Evolutionary conservation across 2,329 filamentous ascomycete genomes (phyloP).

Genomic region (Fusarium keratoplasticum): DNA sequence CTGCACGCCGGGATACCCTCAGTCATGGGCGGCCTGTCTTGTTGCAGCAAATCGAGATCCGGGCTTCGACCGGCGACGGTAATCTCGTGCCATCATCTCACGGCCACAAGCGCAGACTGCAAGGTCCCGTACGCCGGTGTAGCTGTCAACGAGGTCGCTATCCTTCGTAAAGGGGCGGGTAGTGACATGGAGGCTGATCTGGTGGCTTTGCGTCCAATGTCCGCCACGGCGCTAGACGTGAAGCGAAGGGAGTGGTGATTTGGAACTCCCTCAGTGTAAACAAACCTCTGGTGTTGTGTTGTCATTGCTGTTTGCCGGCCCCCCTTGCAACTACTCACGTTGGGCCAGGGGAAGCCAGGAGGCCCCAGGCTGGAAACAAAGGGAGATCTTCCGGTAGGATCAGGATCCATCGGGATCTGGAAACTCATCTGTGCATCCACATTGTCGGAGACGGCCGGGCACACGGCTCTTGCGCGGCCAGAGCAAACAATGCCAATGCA

Average conservation of each 20-base stretch:
- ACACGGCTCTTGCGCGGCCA: background rate
- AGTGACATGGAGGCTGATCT: conserved; percentile 29
- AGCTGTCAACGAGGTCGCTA: conserved; percentile 15
- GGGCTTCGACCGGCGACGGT: background rate
- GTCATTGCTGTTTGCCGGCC: conserved; percentile 23
- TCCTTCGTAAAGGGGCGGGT: conserved; percentile 29
- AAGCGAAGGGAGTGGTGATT: conserved; percentile 39
- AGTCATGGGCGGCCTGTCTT: background rate
- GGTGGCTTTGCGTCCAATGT: conserved; percentile 15
- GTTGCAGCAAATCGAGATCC: background rate
- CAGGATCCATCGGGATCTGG: conserved; percentile 16
- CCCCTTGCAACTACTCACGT: conserved; percentile 20
- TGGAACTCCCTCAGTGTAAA: conserved; percentile 18
- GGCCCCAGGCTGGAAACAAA: conserved; percentile 20
- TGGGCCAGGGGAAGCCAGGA: conserved; percentile 19
- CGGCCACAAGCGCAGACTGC: conserved; percentile 19
- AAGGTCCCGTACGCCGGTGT: conserved; percentile 31
- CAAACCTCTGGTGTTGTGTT: conserved; percentile 34
- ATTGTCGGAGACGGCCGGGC: conserved; percentile 14
- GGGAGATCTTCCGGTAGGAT: conserved; percentile 37
- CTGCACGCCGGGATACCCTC: conserved; percentile 8
- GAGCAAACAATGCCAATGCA: background rate
- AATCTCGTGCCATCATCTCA: conserved; percentile 21
- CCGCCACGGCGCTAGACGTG: conserved; percentile 2
- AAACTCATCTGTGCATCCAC: conserved; percentile 12